A percentile compares a stretch with the other conserved stretches of the same genome.
These are phyloP conservation scores for Xylaria polymorpha DNA, from an alignment of 2,329 filamentous ascomycete genomes.

Conservation along the genomic window DNA sequence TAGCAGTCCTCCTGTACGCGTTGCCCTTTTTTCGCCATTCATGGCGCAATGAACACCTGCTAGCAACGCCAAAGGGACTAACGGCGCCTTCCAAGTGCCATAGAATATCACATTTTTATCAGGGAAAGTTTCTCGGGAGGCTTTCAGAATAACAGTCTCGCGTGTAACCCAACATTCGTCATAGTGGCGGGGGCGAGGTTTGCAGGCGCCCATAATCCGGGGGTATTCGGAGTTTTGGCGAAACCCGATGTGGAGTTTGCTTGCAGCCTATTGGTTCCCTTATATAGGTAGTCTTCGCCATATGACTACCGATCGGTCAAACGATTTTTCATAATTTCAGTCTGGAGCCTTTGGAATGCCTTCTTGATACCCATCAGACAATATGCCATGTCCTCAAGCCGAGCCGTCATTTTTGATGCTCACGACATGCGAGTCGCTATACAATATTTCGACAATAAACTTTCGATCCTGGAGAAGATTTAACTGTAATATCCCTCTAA, in stretches of 20 bases:
- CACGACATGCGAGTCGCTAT: constrained; percentile 8
- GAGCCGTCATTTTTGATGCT: neutral
- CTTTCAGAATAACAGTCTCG: neutral
- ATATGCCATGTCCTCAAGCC: constrained; percentile 15
- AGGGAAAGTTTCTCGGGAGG: neutral
- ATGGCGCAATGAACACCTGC: neutral
- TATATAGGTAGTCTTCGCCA: neutral
- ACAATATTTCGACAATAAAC: neutral
- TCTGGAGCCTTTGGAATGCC: constrained; percentile 2
- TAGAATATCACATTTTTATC: neutral
- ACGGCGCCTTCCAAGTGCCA: neutral
- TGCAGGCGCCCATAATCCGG: neutral
- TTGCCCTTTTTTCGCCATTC: neutral
- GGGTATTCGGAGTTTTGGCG: neutral
- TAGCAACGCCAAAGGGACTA: neutral
- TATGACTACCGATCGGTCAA: neutral
- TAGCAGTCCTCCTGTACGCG: neutral
- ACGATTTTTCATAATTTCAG: neutral
- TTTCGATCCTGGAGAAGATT: neutral
- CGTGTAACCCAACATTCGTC: neutral
- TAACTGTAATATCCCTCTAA: neutral
- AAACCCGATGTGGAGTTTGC: neutral
- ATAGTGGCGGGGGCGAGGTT: neutral
- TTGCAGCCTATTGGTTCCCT: neutral
- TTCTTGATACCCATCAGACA: constrained; percentile 20